Conservation (phyloP, 176 grass and related monocot genomes). For the Typha latifolia region DNA sequence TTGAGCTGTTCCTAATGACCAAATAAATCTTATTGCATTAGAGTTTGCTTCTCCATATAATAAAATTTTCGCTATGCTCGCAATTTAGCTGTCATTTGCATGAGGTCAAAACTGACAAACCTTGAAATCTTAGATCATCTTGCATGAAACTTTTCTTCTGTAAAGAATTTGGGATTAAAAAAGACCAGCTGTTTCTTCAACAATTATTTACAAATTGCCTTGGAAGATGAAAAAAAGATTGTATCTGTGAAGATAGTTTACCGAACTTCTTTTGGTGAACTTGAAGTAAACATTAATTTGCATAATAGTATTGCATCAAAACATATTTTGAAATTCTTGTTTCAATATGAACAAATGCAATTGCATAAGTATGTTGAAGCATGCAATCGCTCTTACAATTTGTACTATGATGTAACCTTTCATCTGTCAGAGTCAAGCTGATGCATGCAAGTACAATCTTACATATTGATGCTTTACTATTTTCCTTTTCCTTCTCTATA, state of each 20-base stretch:
- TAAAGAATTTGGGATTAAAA: background rate
- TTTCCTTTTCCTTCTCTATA: background rate
- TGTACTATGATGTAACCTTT: background rate
- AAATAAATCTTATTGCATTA: background rate
- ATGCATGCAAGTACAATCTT: background rate
- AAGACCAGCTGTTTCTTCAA: too few relatives aligned
- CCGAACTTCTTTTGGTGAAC: too few relatives aligned
- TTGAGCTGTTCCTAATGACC: background rate
- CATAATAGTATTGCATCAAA: too few relatives aligned
- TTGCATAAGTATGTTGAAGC: too few relatives aligned
- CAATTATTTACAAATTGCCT: too few relatives aligned
- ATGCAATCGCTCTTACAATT: background rate
- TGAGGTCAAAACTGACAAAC: too few relatives aligned
- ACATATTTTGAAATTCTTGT: too few relatives aligned
- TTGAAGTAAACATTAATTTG: too few relatives aligned
- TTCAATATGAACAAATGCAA: too few relatives aligned
- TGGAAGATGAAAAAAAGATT: too few relatives aligned
- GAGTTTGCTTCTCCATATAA: background rate
- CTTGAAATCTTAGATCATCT: background rate
- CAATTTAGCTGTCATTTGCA: background rate
- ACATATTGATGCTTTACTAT: constrained; percentile 16
- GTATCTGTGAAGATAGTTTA: too few relatives aligned
- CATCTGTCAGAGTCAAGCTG: background rate
- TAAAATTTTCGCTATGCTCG: background rate
- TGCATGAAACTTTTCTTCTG: background rate